Percentiles rank a stretch among this genome's conserved stretches.
phyloP scores from a whole-genome alignment of 2,329 filamentous ascomycete genomes.

The Xylariales sp. region DNA sequence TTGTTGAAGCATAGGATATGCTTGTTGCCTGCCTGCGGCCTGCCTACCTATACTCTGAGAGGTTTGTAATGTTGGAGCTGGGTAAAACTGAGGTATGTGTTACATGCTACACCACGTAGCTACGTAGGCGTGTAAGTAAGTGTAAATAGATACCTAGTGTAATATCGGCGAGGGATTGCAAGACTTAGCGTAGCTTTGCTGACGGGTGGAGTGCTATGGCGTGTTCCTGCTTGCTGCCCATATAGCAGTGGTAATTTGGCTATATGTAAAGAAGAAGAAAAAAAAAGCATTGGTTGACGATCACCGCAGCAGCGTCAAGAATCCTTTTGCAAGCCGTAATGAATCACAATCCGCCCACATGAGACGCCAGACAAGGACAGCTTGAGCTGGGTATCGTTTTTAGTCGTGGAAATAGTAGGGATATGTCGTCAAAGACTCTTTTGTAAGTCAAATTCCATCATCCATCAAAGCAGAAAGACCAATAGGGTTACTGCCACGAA shows the following conservation, averaged over 20 bases:
- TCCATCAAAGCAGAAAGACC: no score
- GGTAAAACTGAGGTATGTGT: no score
- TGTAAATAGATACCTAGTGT: no score
- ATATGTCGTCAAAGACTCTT: not conserved
- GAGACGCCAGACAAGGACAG: not conserved
- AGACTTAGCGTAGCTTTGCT: not conserved
- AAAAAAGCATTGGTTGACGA: not conserved
- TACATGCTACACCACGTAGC: no score
- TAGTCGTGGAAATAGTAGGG: not conserved
- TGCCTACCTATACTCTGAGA: no score
- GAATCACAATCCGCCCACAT: constrained; percentile 4
- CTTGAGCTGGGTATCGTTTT: not conserved
- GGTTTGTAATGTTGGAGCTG: not conserved
- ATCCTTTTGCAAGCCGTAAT: constrained; percentile 9
- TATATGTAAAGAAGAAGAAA: no score
- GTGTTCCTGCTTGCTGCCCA: constrained; percentile 18
- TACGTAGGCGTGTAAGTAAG: not conserved
- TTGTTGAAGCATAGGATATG: no score
- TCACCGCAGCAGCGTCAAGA: not conserved
- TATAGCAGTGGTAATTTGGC: no score
- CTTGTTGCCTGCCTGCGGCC: no score
- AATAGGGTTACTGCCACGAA: no score
- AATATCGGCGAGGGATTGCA: no score
- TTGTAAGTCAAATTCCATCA: no score
- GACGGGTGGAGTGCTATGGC: constrained; percentile 12